A percentile compares a stretch with the other conserved stretches of the same genome.
phyloP scores from a whole-genome alignment of 768 basidiomycete species.

The Boletellus ananiceps region DNA sequence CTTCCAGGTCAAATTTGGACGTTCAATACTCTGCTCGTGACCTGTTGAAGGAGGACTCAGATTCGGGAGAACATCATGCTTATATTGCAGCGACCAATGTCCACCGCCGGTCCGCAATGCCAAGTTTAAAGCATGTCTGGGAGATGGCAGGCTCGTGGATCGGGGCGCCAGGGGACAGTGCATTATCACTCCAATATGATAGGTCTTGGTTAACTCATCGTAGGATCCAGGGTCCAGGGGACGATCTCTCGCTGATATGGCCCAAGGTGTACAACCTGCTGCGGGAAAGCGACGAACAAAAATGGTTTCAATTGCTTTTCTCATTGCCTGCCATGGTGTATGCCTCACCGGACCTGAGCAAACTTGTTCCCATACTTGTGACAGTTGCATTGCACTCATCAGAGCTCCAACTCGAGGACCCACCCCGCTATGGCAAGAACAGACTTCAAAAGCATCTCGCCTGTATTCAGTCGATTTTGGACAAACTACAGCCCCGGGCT shows the following conservation, averaged over 20 bases:
- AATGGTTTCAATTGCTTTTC: slow-evolving; percentile 24
- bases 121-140: background rate
- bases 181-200: slow-evolving; percentile 15
- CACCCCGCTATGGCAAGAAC: slow-evolving; percentile 3
- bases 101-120: background rate
- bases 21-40: slow-evolving; percentile 5
- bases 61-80: slow-evolving; percentile 7
- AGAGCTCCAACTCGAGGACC: slow-evolving; percentile 5
- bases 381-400: slow-evolving; percentile 23
- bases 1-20: background rate
- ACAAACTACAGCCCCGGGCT: background rate
- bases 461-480: background rate
- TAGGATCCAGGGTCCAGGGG: too few species aligned
- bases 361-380: slow-evolving; percentile 26
- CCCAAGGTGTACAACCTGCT: slow-evolving; percentile 24
- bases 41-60: background rate
- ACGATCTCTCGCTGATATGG: slow-evolving; percentile 15
- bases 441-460: background rate
- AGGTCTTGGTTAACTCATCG: slow-evolving; percentile 21
- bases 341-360: slow-evolving; percentile 3
- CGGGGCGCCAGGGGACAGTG: background rate
- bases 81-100: slow-evolving; percentile 6
- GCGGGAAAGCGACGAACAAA: slow-evolving; percentile 4
- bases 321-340: slow-evolving; percentile 30
- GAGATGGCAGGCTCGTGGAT: slow-evolving; percentile 5